Percentiles rank a stretch among this genome's conserved stretches.
Conservation (phyloP, 2,329 filamentous ascomycete species). For the Neofusicoccum kwambonambiense region DNA sequence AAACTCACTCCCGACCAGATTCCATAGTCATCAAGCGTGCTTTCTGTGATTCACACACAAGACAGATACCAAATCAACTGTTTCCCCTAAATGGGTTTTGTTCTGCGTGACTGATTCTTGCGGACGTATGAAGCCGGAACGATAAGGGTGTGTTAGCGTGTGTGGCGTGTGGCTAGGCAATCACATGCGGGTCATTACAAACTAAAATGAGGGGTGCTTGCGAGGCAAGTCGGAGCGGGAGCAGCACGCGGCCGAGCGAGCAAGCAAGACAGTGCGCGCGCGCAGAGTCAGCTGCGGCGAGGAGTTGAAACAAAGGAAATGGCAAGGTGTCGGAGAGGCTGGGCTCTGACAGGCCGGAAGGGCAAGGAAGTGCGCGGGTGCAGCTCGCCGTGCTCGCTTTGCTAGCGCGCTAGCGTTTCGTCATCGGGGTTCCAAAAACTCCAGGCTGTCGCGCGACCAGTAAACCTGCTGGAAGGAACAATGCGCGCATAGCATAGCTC, state of each 20-base stretch:
- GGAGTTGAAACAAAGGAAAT: slow-evolving; percentile 13
- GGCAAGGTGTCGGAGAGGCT: neutral
- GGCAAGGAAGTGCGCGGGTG: neutral
- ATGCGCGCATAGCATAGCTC: neutral
- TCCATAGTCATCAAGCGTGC: neutral
- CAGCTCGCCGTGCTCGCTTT: neutral
- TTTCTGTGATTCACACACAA: neutral
- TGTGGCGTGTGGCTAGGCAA: slow-evolving; percentile 10
- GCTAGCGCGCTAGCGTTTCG: slow-evolving; percentile 15
- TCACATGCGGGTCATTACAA: slow-evolving; percentile 11
- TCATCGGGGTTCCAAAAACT: slow-evolving; percentile 12
- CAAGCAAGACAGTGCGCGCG: neutral
- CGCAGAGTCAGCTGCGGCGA: slow-evolving; percentile 3
- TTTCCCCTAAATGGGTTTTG: neutral
- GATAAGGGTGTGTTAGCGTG: neutral
- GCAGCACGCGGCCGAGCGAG: slow-evolving; percentile 6
- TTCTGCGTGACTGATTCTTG: neutral
- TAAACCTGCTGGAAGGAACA: slow-evolving; percentile 8
- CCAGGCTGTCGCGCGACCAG: slow-evolving; percentile 17
- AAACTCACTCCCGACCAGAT: neutral
- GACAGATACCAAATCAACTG: neutral
- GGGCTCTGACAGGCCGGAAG: neutral
- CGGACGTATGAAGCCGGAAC: neutral
- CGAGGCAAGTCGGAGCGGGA: neutral
- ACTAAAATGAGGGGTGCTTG: slow-evolving; percentile 1